Conservation (phyloP, 192 early-diverging fungal species). For the Backusella sp. region DNA sequence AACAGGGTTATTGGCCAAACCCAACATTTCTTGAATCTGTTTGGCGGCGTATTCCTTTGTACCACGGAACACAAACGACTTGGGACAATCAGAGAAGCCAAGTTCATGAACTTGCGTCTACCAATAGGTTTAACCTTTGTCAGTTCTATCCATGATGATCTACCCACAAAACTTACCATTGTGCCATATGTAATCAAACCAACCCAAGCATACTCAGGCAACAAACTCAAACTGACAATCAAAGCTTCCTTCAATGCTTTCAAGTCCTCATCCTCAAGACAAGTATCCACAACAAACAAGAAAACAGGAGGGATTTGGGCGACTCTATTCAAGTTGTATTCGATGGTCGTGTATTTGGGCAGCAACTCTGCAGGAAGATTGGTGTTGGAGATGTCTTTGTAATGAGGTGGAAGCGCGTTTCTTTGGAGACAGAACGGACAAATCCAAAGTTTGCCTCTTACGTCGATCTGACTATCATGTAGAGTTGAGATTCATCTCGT, state of each 20-base stretch:
- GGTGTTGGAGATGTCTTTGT: conserved; percentile 89
- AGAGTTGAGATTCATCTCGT: too few species aligned
- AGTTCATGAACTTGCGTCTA: conserved; percentile 96
- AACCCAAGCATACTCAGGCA: conserved; percentile 89
- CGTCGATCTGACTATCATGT: conserved; percentile 84
- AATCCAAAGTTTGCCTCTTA: conserved; percentile 94
- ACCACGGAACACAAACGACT: conserved; percentile 98
- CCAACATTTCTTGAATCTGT: conserved; percentile 98
- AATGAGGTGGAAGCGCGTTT: conserved; percentile 97
- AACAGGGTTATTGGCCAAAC: conserved; percentile 54
- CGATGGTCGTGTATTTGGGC: conserved; percentile 91
- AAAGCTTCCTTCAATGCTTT: conserved; percentile 94
- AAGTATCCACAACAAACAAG: conserved; percentile 96
- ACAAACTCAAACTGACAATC: conserved; percentile 84
- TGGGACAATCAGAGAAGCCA: conserved; percentile 93
- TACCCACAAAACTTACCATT: conserved; percentile 62
- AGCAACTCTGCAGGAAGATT: conserved; percentile 93
- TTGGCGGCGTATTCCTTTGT: conserved; percentile 94
- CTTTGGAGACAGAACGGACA: conserved; percentile 97
- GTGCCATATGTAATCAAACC: conserved; percentile 98
- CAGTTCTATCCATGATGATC: not conserved
- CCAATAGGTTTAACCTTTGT: not conserved
- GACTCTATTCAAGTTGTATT: conserved; percentile 87
- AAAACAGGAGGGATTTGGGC: conserved; percentile 93
- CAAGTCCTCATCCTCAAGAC: conserved; percentile 94